Evolutionary conservation across 495 filamentous ascomycete genomes (phyloP), one percentile per base, ranked within the genome.

Genomic region (Darksidea phi): DNA sequence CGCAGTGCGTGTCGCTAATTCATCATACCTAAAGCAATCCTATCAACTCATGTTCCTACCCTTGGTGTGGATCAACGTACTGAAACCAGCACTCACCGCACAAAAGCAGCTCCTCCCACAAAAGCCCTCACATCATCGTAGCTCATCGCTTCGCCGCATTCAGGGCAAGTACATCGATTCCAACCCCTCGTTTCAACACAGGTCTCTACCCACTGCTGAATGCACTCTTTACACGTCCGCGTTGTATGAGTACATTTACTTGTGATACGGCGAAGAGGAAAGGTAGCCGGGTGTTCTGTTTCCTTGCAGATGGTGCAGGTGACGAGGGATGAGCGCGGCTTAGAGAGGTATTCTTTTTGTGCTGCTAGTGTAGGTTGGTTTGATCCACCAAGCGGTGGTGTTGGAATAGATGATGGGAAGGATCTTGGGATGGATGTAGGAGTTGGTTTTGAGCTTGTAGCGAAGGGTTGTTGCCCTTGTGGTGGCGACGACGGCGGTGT

Each of bases 261-360:
- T 11, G 58, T 61, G 1, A 28, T 28, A 17, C 10, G 10, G 23
- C 50, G n/a, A 0, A 32, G 26, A 1, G 58, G 50, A 28, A 61
- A 61, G 4, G 38, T n/a, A 13, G 48, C 25, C 0, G 38, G 8
- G 11, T 37, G 36, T 18, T 37, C 34, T 6, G 26, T 20, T 11
- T 61, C 58, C 23, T 61, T 61, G 43, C 58, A 61, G 10, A 61
- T 50, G 24, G 46, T 24, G 43, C 58, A 61, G 28, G 34, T 23
- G 15, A 23, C 28, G 3, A 32, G 28, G 28, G 28, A 32, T 2
- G 6, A 23, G n/a, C 17, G 47, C 8, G 12, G 47, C 6, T 18
- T 49, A 7, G 47, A 49, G 24, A 15, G 12, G 12, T 6, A 49
- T 49, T 24, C 13, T 6, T 25, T 15, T 15, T 25, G 47, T 21